Evolutionary conservation across 768 basidiomycete genomes (phyloP), one percentile per base, ranked within the genome.

Genomic region (Lactifluus pinguis): DNA sequence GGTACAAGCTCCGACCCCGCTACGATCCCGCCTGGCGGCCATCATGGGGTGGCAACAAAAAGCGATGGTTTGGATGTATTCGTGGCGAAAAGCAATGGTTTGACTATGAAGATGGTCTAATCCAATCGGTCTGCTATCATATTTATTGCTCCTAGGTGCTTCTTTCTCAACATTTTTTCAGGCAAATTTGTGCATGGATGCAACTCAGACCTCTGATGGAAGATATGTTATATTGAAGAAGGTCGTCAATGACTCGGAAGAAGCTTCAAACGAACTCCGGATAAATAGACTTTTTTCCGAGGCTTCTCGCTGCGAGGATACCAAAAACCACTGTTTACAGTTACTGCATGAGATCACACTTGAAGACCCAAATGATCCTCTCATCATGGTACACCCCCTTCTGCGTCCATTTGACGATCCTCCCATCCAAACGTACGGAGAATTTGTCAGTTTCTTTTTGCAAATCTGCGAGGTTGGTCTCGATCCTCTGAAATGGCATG

Each of bases 331-430:
- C 21, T 45, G 49, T 21, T 51, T 8, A 8, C 61, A 4, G 4
- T 34, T 48, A 30, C 36, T 49, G 14, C 48, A 55, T 3, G 49
- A 45, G 6, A 38, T 61, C 13, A 1, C 19, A 8, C 30, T 58
- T 25, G 25, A 25, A 1, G 25, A 2, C n/a, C 57, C 57, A 6
- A 30, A 44, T 4, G 50, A 52, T 0, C 57, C 19, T 7, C 57
- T 41, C 1, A 58, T 45, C 47, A 57, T 72, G 49, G 64, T 72
- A 2, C 70, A 68, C 62, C 69, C 70, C 4, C 57, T 67, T 21
- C 57, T 72, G 10, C 64, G 69, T 17, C 66, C 53, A 5, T 67
- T 63, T 50, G 49, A 69, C 44, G 48, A 70, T 34, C 70, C 72
- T 0, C 55, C n/a, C 0, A 68, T 72, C 17, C 42, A 19, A 9